Evolutionary conservation across 805 yeast species (phyloP), one percentile per base, ranked within the genome.

Genomic region (Cyberlindnera japonica): DNA sequence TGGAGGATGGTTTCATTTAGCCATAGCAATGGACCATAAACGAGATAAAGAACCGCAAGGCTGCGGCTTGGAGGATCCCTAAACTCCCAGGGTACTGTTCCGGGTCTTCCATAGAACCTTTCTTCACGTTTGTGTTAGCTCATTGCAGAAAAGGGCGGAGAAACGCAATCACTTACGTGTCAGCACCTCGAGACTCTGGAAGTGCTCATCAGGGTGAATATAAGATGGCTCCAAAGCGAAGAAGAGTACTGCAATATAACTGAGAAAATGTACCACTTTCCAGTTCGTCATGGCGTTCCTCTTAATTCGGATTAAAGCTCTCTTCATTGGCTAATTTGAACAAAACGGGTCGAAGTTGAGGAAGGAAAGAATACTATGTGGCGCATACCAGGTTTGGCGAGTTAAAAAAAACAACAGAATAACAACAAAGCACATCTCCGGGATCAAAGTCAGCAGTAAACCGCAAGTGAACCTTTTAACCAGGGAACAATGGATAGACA

Each of bases 121-220:
- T 48, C 57, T 58, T 15, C 4, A 23, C 6, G 10, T 14, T 38
- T 34, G 32, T 40, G 50, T 40, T 21, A 25, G 24, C 15, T 12
- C 13, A 12, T 16, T 27, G 28, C 11, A 15, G 28, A 15, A 20
- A 19, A 18, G 13, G 14, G 2, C 10, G 27, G 21, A 8, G n/a
- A 5, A 13, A 19, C 14, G 11, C 13, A 8, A 16, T 10, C 21
- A 46, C 53, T 61, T 58, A 52, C 62, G 58, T 11, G 80, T 69
- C 18, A 91, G 55, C 1, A 83, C 82, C 58, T 89, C 95, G 35
- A 95, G 74, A n/a, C 81, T 76, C 59, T 95, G 99, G 59, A 87
- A 86, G 59, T 90, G 96, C 64, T 93, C 99, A 68, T 93, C 99
- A 0, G 99, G 99, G 51, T 95, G 99, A 35, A 93, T 80, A 57